Base-by-base conservation (phyloP, 2,329 filamentous ascomycete species). In the Aspergillus sp. region DNA sequence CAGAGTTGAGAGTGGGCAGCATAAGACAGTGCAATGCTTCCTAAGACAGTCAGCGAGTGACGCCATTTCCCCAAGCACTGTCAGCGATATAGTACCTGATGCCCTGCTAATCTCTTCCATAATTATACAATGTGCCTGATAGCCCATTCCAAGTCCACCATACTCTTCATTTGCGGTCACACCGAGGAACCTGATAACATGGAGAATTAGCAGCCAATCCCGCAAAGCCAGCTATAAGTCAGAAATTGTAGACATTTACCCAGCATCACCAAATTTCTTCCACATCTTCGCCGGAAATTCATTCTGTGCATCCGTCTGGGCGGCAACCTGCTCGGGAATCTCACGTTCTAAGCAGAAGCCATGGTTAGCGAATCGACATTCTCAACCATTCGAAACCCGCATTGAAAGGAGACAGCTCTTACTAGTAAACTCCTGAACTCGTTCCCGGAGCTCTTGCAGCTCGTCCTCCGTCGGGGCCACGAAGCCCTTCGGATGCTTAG, bases 1-100 rank as follows among this genome's bases (percentile, higher is more conserved):
- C 93, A 97, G 44, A 98, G 78, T 68, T 98, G 93, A 29, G 86
- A 93, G 70, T 98, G 93, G 5, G 93, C 93, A 2, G 91, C 91
- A 66, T 97, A 98, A 57, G 88, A 94, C 41, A 98, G 78, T 0
- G 82, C 91, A 29, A 68, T 68, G 51, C 68, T 70, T 47, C 67
- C 68, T 70, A 43, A 29, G 32, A 7, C 9, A 26, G 19, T 26
- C 7, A 40, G 19, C 34, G 9, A 19, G 19, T 19, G 19, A 19
- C 2, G 19, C 19, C 6, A 10, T 9, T 9, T 19, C 5, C 4
- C 10, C 7, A 29, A 27, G 4, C 10, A 36, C 2, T 8, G 30
- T 32, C 7, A 40, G n/a, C 2, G 26, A 35, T 73, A 2, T 35
- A 49, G 47, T 67, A 68, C 78, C 90, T 44, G 85, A 91, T 2